phyloP scores from a whole-genome alignment of 2,329 filamentous ascomycete genomes.

The Zasmidium angulare region DNA sequence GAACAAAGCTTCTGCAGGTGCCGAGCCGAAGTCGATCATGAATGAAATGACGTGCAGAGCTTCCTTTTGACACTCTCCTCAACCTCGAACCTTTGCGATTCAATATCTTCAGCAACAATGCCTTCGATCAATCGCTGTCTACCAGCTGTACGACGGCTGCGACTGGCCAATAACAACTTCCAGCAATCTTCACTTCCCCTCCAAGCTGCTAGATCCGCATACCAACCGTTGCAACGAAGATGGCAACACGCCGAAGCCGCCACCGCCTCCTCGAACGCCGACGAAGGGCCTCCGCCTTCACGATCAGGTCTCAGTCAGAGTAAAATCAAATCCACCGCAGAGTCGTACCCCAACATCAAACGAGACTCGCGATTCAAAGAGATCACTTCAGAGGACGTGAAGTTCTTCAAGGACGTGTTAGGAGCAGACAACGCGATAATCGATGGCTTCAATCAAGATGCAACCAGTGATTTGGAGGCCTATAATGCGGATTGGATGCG shows the following conservation, averaged over 20 bases:
- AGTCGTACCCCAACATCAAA: slow-evolving; percentile 80
- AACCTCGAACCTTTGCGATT: not conserved
- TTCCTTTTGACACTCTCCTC: not conserved
- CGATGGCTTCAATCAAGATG: slow-evolving; percentile 75
- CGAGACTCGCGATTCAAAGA: slow-evolving; percentile 73
- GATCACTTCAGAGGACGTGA: slow-evolving; percentile 75
- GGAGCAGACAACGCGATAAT: slow-evolving; percentile 77
- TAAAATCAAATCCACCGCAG: slow-evolving; percentile 74
- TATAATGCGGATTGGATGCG: slow-evolving; percentile 99
- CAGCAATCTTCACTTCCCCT: slow-evolving; percentile 28
- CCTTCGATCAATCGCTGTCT: slow-evolving; percentile 24
- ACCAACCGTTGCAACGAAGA: slow-evolving; percentile 25
- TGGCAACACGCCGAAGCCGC: slow-evolving; percentile 32
- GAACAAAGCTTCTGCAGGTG: not conserved
- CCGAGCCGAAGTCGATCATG: not conserved
- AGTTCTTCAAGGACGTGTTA: slow-evolving; percentile 78
- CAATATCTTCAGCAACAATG: slow-evolving; percentile 18
- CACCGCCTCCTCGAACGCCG: slow-evolving; percentile 32
- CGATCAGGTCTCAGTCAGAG: slow-evolving; percentile 25
- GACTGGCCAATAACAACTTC: slow-evolving; percentile 32
- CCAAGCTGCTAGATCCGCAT: slow-evolving; percentile 14
- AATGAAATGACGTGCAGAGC: not conserved
- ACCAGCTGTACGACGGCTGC: slow-evolving; percentile 33
- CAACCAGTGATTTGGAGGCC: slow-evolving; percentile 76
- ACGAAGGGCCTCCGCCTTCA: slow-evolving; percentile 29